phyloP scores from a whole-genome alignment of 108 stramenopile genomes.

The Schizochytrium sp. region DNA sequence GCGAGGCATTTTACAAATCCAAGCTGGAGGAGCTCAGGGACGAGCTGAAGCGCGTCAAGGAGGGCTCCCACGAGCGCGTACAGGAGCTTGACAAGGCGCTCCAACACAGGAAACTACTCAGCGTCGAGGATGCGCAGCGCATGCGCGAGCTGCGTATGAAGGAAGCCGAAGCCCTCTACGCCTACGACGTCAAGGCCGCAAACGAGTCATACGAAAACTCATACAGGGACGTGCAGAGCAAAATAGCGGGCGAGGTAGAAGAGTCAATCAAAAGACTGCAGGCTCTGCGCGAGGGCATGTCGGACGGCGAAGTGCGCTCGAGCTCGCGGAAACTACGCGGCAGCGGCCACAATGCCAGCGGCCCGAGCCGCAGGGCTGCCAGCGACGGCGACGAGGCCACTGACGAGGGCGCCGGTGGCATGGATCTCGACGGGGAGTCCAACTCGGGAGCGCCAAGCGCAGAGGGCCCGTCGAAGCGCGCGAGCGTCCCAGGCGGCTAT shows the following conservation, averaged over 20 bases:
- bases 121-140: not conserved
- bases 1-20: too few relatives aligned
- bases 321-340: slow-evolving; percentile 9
- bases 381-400: not conserved
- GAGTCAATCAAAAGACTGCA: not conserved
- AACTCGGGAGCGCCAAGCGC: not conserved
- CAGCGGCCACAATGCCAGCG: not conserved
- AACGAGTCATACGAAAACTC: not conserved
- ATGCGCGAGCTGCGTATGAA: not conserved
- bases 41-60: not conserved
- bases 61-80: not conserved
- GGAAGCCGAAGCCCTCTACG: not conserved
- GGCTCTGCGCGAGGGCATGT: not conserved
- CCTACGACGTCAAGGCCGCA: not conserved
- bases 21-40: not conserved
- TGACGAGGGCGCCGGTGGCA: not conserved
- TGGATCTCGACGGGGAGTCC: not conserved
- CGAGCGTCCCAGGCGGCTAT: not conserved
- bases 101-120: not conserved
- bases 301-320: not conserved
- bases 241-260: not conserved
- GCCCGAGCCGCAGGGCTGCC: too few relatives aligned
- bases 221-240: not conserved
- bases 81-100: not conserved
- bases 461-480: not conserved